A percentile compares a stretch with the other conserved stretches of the same genome.
Conservation (phyloP, 1,284 basidiomycete species). For the Cutaneotrichosporon mucoides region DNA sequence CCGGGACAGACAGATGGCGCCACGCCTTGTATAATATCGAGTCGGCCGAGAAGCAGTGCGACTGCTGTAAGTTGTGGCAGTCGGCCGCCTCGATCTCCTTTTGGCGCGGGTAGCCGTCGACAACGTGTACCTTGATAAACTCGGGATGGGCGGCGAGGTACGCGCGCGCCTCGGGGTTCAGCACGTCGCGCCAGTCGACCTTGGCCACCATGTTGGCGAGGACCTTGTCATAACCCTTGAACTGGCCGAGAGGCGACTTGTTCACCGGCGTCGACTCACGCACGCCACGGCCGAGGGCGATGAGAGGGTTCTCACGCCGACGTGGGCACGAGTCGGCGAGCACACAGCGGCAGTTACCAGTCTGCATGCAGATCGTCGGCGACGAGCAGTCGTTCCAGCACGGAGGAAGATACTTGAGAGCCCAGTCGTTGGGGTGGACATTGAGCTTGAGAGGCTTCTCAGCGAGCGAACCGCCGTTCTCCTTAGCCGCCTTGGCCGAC, state of each 20-base stretch:
- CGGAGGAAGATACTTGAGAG: slow-evolving; percentile 36
- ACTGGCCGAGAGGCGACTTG: slow-evolving; percentile 25
- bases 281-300: slow-evolving; percentile 20
- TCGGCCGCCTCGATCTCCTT: slow-evolving; percentile 34
- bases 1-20: slow-evolving; percentile 39
- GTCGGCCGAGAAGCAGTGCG: slow-evolving; percentile 49
- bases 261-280: neutral
- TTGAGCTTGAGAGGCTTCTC: neutral
- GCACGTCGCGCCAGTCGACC: slow-evolving; percentile 40
- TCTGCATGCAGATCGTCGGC: slow-evolving; percentile 48
- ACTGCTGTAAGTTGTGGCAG: slow-evolving; percentile 40
- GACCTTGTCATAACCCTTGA: slow-evolving; percentile 24
- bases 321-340: slow-evolving; percentile 41
- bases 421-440: slow-evolving; percentile 36
- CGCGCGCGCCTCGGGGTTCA: slow-evolving; percentile 41
- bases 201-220: slow-evolving; percentile 28
- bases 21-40: slow-evolving; percentile 45
- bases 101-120: slow-evolving; percentile 35
- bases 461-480: neutral
- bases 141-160: slow-evolving; percentile 34
- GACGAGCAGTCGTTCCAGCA: slow-evolving; percentile 49
- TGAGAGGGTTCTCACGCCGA: slow-evolving; percentile 34
- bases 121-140: slow-evolving; percentile 46
- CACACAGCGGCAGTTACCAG: slow-evolving; percentile 47
- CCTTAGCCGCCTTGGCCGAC: neutral